Base-by-base conservation (phyloP, 2,329 filamentous ascomycete species). In the Myriangium duriaei region DNA sequence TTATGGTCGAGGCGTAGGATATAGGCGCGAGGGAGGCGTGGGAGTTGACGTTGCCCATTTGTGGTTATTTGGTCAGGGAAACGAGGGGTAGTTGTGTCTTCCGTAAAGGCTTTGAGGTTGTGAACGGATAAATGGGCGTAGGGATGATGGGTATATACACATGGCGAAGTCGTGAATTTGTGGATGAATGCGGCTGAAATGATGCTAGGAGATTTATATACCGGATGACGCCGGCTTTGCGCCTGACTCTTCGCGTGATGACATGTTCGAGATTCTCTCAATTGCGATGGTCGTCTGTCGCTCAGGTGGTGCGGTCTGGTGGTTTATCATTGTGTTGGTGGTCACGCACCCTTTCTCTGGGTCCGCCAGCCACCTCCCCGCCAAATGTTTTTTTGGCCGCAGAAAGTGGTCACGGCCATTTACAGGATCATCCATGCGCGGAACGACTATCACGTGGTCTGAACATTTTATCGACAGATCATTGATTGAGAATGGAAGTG, bases 1-100 rank as follows among this genome's bases (percentile, higher is more conserved):
- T 59, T 19, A 58, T 48, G 19, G 47, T 56, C 15, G 50, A 55
- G 17, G 53, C 49, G 14, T 63, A 33, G 10, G 55, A 56, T 17
- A 63, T 43, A 2, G 60, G 57, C 3, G 56, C 46, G 15, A 57
- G 50, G 32, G 10, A 38, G 28, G 2, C 34, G 19, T n/a, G 38
- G 32, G 16, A 30, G 34, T 18, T 46, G 36, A 39, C 36, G 11
- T n/a, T 32, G 15, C 36, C 36, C 36, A 39, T 39, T 9, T 36
- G 6, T 5, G 15, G 10, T 13, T 14, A 16, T 12, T 12, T 4
- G 11, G 6, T 13, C 11, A 11, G 26, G 26, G 11, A 29, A 29
- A 12, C 29, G 29, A 30, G 29, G 15, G 5, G 12, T 14, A 12
- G 6, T 30, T n/a, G 29, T 14, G 12, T 14, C 29, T 14, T 30